These are phyloP conservation scores for Microdochium paspali DNA, from an alignment of 2,329 filamentous ascomycete species.

Conservation along the genomic window DNA sequence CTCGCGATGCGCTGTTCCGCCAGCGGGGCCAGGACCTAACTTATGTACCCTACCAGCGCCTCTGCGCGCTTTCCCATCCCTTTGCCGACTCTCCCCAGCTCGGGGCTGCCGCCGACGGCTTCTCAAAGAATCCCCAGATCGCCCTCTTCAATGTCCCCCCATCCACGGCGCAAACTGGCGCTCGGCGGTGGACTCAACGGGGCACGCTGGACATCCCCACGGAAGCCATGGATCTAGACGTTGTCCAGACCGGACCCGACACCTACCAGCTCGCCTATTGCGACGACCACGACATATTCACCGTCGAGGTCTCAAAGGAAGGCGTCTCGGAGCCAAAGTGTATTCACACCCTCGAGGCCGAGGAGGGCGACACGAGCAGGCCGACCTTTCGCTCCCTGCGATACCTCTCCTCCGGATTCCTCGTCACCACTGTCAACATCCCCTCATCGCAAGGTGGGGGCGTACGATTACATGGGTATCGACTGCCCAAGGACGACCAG, in stretches of 20 bases:
- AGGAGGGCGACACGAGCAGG: slow-evolving; percentile 30
- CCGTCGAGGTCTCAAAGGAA: slow-evolving; percentile 39
- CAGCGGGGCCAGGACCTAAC: slow-evolving; percentile 32
- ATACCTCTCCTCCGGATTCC: slow-evolving; percentile 47
- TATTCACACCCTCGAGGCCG: slow-evolving; percentile 47
- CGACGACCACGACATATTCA: slow-evolving; percentile 64
- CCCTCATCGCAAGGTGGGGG: slow-evolving; percentile 42
- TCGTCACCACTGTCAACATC: slow-evolving; percentile 48
- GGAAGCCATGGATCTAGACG: slow-evolving; percentile 62
- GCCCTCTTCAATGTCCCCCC: slow-evolving; percentile 65
- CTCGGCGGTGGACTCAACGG: slow-evolving; percentile 36
- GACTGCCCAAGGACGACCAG: slow-evolving; percentile 31
- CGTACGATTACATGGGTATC: slow-evolving; percentile 45
- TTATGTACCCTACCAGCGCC: slow-evolving; percentile 44
- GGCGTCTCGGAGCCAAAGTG: slow-evolving; percentile 35
- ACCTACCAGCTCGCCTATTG: slow-evolving; percentile 71
- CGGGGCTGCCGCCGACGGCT: slow-evolving; percentile 69
- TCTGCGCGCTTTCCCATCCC: slow-evolving; percentile 44
- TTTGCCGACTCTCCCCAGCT: slow-evolving; percentile 49
- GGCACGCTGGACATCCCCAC: slow-evolving; percentile 39
- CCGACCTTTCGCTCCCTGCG: slow-evolving; percentile 49
- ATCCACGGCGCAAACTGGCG: slow-evolving; percentile 33
- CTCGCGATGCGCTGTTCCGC: slow-evolving; percentile 42
- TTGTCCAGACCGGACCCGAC: slow-evolving; percentile 51
- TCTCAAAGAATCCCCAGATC: slow-evolving; percentile 68